A percentile compares a stretch with the other conserved stretches of the same genome.
Conservation (phyloP, 2,329 filamentous ascomycete species). For the Cladosporium sp. region DNA sequence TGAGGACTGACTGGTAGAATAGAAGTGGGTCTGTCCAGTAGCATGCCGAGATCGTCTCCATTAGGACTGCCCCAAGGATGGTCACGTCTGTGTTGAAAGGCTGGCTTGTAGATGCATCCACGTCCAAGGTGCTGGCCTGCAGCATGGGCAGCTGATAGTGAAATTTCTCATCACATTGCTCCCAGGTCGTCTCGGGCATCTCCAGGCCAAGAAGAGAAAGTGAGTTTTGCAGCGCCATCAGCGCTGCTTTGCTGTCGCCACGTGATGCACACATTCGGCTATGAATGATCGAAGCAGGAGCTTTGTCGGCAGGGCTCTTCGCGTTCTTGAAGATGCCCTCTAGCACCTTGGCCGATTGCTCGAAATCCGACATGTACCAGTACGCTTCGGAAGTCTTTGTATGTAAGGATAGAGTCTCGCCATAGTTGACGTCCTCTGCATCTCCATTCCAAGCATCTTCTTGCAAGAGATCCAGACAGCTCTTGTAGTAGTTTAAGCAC, state of each 20-base stretch:
- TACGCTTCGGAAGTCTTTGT: conserved; percentile 79
- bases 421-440: conserved; percentile 70
- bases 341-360: conserved; percentile 65
- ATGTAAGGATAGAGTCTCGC: conserved; percentile 78
- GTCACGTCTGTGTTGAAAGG: conserved; percentile 52
- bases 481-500: conserved; percentile 75
- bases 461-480: conserved; percentile 75
- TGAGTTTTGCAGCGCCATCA: conserved; percentile 67
- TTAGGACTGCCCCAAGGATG: conserved; percentile 65
- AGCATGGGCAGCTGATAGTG: conserved; percentile 38
- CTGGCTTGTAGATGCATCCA: conserved; percentile 31
- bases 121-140: conserved; percentile 16
- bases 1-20: conserved; percentile 68
- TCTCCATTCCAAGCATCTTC: conserved; percentile 68
- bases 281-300: conserved; percentile 77
- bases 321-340: conserved; percentile 66
- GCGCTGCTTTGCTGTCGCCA: conserved; percentile 66
- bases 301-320: conserved; percentile 71
- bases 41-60: conserved; percentile 65
- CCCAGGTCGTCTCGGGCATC: conserved; percentile 63
- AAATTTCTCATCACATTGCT: conserved; percentile 75
- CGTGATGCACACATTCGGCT: conserved; percentile 72
- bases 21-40: conserved; percentile 69
- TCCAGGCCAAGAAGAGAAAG: conserved; percentile 65
- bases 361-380: conserved; percentile 70